These are phyloP conservation scores for Citrus mangshanensis DNA, from an alignment of 345 rosid species.

Conservation along the genomic window DNA sequence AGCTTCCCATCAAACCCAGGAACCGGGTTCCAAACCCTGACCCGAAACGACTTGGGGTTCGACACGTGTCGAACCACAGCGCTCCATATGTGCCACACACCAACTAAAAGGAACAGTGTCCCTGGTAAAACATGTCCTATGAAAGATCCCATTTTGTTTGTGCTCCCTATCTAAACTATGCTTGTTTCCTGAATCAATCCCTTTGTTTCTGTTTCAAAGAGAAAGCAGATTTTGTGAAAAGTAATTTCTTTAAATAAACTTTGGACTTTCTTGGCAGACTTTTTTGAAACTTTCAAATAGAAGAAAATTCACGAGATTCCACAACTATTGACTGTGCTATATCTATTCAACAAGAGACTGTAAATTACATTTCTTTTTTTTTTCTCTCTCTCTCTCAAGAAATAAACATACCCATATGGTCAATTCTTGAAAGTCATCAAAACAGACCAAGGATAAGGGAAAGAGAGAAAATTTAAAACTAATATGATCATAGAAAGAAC, in stretches of 20 bases:
- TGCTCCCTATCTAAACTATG: not conserved
- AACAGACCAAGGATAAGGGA: not conserved
- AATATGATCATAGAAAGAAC: not conserved
- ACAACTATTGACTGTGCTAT: not conserved
- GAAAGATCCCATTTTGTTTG: conserved; percentile 79
- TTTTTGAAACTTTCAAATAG: not conserved
- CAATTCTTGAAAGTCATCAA: not conserved
- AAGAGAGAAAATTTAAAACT: not conserved
- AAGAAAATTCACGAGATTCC: not conserved
- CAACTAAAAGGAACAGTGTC: conserved; percentile 68
- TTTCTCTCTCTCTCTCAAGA: too few relatives aligned
- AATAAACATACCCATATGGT: too few relatives aligned
- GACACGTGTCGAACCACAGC: conserved; percentile 54
- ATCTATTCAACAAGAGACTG: not conserved
- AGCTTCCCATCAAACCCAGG: conserved; percentile 76
- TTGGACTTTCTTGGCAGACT: not conserved
- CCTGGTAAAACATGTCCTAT: conserved; percentile 93
- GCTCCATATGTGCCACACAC: conserved; percentile 88
- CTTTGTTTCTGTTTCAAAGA: not conserved
- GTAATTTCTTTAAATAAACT: not conserved
- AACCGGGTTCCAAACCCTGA: conserved; percentile 83
- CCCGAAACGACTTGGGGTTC: conserved; percentile 64
- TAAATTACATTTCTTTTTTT: not conserved
- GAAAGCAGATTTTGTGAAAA: not conserved
- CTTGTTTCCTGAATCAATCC: not conserved